A percentile compares a stretch with the other conserved stretches of the same genome.
These are phyloP conservation scores for Antitrichia curtipendula DNA, from an alignment of 225 moss, liverwort and hornwort species.

Conservation along the genomic window DNA sequence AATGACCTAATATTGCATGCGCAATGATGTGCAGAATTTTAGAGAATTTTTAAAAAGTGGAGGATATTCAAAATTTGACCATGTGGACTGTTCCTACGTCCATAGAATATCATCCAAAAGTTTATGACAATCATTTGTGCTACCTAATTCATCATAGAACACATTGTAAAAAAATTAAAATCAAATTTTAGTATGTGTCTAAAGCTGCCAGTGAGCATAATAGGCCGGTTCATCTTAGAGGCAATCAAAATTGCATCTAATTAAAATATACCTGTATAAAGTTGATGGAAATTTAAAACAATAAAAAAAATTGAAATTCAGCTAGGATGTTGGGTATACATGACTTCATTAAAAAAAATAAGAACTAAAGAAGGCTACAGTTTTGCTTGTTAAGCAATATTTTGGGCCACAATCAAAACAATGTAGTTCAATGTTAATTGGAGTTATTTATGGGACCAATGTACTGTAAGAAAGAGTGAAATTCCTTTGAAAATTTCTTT, in stretches of 20 bases:
- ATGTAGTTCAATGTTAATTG: not conserved
- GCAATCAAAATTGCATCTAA: not conserved
- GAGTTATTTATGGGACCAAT: not conserved
- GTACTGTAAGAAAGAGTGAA: not conserved
- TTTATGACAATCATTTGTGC: not conserved
- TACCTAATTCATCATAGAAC: not conserved
- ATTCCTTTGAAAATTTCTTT: too few species aligned
- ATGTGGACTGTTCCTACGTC: not conserved
- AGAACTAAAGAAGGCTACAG: rapidly evolving
- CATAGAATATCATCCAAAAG: not conserved
- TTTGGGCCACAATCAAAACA: not conserved
- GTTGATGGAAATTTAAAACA: not conserved
- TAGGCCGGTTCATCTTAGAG: not conserved
- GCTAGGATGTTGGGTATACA: not conserved
- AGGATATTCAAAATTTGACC: not conserved
- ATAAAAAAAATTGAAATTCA: not conserved
- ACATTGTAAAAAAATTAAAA: not conserved
- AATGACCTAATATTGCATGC: not conserved
- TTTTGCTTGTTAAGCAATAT: not conserved
- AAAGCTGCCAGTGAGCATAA: not conserved
- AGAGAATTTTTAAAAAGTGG: rapidly evolving
- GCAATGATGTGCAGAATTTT: not conserved
- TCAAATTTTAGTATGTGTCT: too few species aligned
- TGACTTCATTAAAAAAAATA: not conserved
- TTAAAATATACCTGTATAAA: not conserved